Conservation (phyloP, 805 yeast genomes). For the Yarrowia phangngaensis region DNA sequence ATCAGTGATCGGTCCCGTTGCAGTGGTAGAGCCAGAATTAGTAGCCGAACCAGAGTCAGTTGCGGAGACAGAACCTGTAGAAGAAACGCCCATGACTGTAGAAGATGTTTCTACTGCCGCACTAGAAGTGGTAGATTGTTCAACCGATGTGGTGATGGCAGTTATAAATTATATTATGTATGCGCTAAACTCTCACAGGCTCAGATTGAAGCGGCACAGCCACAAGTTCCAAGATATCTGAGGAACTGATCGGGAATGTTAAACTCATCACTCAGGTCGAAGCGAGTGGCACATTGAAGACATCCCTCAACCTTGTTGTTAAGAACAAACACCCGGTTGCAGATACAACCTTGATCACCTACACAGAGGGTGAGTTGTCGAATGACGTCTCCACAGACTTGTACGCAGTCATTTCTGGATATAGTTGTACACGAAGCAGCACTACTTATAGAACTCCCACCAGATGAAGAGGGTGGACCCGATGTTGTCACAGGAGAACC, state of each 20-base stretch:
- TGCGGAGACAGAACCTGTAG: not conserved
- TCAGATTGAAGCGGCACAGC: too few relatives aligned
- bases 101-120: not conserved
- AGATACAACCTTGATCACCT: too few relatives aligned
- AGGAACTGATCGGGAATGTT: too few relatives aligned
- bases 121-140: not conserved
- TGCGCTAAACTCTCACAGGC: too few relatives aligned
- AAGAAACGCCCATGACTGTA: not conserved
- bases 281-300: too few relatives aligned
- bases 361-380: constrained; percentile 11
- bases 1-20: not conserved
- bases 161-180: too few relatives aligned
- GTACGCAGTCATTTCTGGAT: not conserved
- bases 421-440: constrained; percentile 1
- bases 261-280: too few relatives aligned
- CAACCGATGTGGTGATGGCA: not conserved
- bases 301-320: too few relatives aligned
- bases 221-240: too few relatives aligned
- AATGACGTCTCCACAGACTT: constrained; percentile 5
- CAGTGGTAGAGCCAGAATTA: not conserved
- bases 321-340: too few relatives aligned
- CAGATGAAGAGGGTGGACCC: too few relatives aligned
- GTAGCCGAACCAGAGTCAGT: not conserved
- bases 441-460: too few relatives aligned
- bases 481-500: not conserved